Evolutionary conservation across 2,329 filamentous ascomycete species (phyloP).

Genomic region (Colletotrichum sp.): DNA sequence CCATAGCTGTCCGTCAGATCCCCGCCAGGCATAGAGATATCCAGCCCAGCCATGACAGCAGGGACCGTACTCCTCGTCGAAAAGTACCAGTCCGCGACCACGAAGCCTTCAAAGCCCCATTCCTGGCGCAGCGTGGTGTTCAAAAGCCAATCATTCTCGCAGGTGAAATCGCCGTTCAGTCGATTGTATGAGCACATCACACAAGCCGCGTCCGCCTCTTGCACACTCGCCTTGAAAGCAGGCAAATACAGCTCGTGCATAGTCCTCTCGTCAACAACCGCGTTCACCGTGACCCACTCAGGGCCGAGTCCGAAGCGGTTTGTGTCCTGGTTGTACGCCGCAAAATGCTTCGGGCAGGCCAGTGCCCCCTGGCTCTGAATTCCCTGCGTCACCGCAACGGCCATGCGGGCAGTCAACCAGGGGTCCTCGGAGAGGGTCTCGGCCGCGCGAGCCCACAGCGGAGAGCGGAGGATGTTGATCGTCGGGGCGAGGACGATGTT

Average conservation of each 20-base stretch:
- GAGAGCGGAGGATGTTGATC: conserved; percentile 66
- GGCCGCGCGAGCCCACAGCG: conserved; percentile 67
- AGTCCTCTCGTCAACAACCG: conserved; percentile 55
- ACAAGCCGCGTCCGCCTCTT: conserved; percentile 58
- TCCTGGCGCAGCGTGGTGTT: conserved; percentile 1
- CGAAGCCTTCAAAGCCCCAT: conserved; percentile 18
- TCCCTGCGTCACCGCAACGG: conserved; percentile 33
- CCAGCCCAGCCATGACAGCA: conserved; percentile 27
- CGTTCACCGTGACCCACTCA: conserved; percentile 51
- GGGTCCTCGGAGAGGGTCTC: conserved; percentile 66
- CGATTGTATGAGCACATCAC: conserved; percentile 67
- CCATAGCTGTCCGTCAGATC: background rate
- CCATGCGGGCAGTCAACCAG: conserved; percentile 28
- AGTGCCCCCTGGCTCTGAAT: conserved; percentile 34
- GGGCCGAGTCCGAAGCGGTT: conserved; percentile 20
- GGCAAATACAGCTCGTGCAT: conserved; percentile 68
- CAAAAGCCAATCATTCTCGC: conserved; percentile 10
- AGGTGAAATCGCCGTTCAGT: conserved; percentile 42
- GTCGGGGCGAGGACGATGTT: conserved; percentile 66
- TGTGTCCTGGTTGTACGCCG: conserved; percentile 53
- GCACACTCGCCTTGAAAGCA: conserved; percentile 66
- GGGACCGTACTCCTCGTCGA: conserved; percentile 28
- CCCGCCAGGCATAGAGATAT: conserved; percentile 30
- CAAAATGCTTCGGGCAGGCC: conserved; percentile 39
- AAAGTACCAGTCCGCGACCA: conserved; percentile 21